These are phyloP conservation scores for Lobosporangium transversale DNA, from an alignment of 192 early-diverging fungal genomes.

Conservation along the genomic window DNA sequence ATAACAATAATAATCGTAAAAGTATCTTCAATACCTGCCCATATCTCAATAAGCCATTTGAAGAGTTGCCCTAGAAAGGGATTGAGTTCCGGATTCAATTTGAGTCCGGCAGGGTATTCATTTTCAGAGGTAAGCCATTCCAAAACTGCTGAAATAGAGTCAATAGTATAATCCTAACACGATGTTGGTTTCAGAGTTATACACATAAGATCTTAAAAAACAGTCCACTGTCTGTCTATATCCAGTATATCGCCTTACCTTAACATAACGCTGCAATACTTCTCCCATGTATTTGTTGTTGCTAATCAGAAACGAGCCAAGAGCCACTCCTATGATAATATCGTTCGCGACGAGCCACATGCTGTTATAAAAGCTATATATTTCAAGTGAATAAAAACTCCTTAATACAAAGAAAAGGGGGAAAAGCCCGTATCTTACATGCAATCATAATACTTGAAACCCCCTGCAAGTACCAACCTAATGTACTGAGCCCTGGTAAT, in stretches of 20 bases:
- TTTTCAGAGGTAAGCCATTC: slow-evolving; percentile 80
- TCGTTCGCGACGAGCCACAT: slow-evolving; percentile 96
- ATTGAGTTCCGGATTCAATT: slow-evolving; percentile 92
- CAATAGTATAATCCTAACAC: slow-evolving; percentile 72
- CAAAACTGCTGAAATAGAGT: slow-evolving; percentile 75
- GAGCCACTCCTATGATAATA: slow-evolving; percentile 83
- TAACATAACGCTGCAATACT: slow-evolving; percentile 55
- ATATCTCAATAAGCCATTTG: slow-evolving; percentile 85
- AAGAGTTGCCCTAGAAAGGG: slow-evolving; percentile 93
- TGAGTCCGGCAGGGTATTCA: slow-evolving; percentile 93
- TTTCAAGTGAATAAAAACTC: no score
- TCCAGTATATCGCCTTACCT: no score
- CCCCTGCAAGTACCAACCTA: no score
- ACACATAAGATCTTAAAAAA: no score
- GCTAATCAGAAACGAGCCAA: slow-evolving; percentile 77
- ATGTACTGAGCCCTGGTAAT: slow-evolving; percentile 79
- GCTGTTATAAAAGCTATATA: slow-evolving; percentile 88
- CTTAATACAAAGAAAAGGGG: no score
- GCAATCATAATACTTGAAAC: no score
- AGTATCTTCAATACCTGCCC: slow-evolving; percentile 80
- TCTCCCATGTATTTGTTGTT: slow-evolving; percentile 67
- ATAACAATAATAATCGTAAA: no score
- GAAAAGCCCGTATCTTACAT: no score
- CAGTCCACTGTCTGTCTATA: no score
- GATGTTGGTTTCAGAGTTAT: background rate